Evolutionary conservation across 768 basidiomycete genomes (phyloP).

Genomic region (Ramaria rubella): DNA sequence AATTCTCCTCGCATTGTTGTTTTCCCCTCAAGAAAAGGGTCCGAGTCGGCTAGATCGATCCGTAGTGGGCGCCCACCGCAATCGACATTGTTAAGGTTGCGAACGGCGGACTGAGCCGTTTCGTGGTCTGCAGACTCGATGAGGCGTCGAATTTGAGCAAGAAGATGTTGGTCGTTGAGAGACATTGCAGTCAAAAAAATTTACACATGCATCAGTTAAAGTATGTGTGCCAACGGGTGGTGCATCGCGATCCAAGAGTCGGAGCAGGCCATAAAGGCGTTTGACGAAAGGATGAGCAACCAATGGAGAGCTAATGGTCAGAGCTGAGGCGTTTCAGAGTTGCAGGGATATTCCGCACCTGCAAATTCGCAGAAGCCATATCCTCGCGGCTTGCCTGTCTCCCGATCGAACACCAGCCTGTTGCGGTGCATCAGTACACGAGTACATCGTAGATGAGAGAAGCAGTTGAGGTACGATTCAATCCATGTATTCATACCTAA

Average conservation of each 20-base stretch:
- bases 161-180: constrained; percentile 25
- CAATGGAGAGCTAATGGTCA: constrained; percentile 14
- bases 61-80: constrained; percentile 89
- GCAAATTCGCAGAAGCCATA: constrained; percentile 93
- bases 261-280: not conserved
- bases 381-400: constrained; percentile 91
- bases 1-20: constrained; percentile 82
- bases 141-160: constrained; percentile 3
- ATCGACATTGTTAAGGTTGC: constrained; percentile 89
- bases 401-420: constrained; percentile 84
- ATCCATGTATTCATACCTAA: constrained; percentile 45
- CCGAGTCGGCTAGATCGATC: constrained; percentile 91
- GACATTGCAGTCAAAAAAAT: constrained; percentile 9
- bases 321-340: no score
- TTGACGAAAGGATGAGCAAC: constrained; percentile 15
- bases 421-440: not conserved
- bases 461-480: not conserved
- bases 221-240: constrained; percentile 5
- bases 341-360: constrained; percentile 64
- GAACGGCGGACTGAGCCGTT: constrained; percentile 90
- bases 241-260: not conserved
- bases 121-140: constrained; percentile 75
- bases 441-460: not conserved
- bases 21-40: constrained; percentile 87
- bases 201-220: constrained; percentile 1